Evolutionary conservation across 2,329 filamentous ascomycete genomes (phyloP).

Genomic region (Phialocephala subalpina): DNA sequence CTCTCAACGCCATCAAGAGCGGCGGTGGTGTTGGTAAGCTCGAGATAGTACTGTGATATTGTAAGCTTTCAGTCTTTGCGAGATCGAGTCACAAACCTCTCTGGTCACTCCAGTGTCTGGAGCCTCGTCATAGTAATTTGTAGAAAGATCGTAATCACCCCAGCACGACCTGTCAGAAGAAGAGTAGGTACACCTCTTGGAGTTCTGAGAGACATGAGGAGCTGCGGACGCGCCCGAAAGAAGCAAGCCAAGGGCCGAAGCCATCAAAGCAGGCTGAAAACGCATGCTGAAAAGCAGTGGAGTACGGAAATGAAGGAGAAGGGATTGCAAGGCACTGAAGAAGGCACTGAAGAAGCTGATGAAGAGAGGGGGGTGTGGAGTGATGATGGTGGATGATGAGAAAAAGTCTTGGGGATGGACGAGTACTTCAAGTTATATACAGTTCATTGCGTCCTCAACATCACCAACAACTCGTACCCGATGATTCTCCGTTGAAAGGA

Average conservation of each 20-base stretch:
- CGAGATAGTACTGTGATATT: slow-evolving; percentile 34
- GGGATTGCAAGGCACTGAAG: slow-evolving; percentile 1
- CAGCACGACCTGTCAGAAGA: slow-evolving; percentile 45
- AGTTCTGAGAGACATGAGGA: slow-evolving; percentile 21
- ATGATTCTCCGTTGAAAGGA: background rate
- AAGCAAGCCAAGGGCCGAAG: slow-evolving; percentile 23
- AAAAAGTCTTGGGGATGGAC: background rate
- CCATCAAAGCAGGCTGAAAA: slow-evolving; percentile 22
- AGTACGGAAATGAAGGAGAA: slow-evolving; percentile 7
- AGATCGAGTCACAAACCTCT: slow-evolving; percentile 41
- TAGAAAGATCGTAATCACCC: slow-evolving; percentile 57
- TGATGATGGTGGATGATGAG: slow-evolving; percentile 15
- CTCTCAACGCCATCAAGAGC: slow-evolving; percentile 43
- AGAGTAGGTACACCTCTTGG: slow-evolving; percentile 34
- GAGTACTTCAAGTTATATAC: background rate
- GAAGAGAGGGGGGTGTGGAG: slow-evolving; percentile 7
- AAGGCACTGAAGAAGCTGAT: slow-evolving; percentile 5
- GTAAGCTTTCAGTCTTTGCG: slow-evolving; percentile 47
- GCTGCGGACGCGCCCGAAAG: slow-evolving; percentile 28
- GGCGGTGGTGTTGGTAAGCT: slow-evolving; percentile 37
- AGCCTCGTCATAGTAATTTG: slow-evolving; percentile 48
- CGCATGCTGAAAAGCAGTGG: slow-evolving; percentile 25
- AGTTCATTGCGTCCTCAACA: background rate
- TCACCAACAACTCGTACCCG: background rate
- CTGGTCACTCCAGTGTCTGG: slow-evolving; percentile 58